These are phyloP conservation scores for Carex kokanica DNA, from an alignment of 176 grass and related monocot species.

Conservation along the genomic window DNA sequence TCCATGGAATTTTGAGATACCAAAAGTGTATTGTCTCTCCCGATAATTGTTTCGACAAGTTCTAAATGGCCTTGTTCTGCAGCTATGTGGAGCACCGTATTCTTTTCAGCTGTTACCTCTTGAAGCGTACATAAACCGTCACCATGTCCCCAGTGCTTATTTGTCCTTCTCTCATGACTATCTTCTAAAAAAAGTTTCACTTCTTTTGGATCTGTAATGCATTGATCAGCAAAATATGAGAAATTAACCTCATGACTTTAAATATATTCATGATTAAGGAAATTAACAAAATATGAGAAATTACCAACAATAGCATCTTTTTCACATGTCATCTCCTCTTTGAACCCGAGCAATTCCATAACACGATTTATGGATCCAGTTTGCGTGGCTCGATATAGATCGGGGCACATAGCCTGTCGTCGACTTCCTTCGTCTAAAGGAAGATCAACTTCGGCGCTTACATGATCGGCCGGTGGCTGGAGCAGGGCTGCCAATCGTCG, in stretches of 20 bases:
- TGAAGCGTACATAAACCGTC: not conserved
- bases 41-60: conserved; percentile 25
- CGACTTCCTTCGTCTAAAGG: not conserved
- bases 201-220: not conserved
- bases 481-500: not conserved
- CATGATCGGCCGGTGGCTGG: not conserved
- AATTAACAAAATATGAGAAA: not conserved
- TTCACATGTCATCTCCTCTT: not conserved
- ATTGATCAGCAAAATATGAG: not conserved
- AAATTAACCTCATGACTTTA: not conserved
- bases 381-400: not conserved
- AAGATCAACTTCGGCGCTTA: not conserved
- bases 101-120: conserved; percentile 29
- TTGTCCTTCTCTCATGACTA: not conserved
- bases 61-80: conserved; percentile 8
- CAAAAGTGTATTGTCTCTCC: not conserved
- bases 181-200: not conserved
- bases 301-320: not conserved
- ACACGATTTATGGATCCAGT: not conserved
- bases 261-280: not conserved
- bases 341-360: not conserved
- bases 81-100: conserved; percentile 46
- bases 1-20: not conserved
- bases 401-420: not conserved
- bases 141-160: not conserved